Conservation (phyloP, 306 rosid genomes). For the Gynostemma pentaphyllum region DNA sequence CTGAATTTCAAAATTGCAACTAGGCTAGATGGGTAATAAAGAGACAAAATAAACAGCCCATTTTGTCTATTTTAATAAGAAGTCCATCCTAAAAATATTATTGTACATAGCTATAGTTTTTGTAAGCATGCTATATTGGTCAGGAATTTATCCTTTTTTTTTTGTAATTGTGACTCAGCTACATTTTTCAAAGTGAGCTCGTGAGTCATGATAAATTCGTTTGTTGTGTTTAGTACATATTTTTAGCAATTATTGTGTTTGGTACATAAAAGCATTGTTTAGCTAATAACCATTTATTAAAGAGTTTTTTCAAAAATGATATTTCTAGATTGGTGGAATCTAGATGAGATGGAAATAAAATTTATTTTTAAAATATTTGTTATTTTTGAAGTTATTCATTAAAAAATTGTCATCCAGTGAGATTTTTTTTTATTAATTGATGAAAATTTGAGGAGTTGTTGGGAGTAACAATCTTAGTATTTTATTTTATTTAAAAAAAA, state of each 20-base stretch:
- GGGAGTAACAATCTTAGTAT: too few species aligned
- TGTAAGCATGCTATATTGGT: too few species aligned
- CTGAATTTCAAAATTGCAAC: not conserved
- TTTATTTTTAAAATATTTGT: too few species aligned
- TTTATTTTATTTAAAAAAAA: too few species aligned
- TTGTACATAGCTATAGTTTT: not conserved
- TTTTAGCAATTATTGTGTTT: not conserved
- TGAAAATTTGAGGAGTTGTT: too few species aligned
- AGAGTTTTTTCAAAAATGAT: too few species aligned
- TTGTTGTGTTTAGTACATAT: not conserved
- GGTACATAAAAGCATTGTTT: not conserved
- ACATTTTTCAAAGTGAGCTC: not conserved
- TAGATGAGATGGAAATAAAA: too few species aligned
- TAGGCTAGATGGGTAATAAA: not conserved
- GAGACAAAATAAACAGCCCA: not conserved
- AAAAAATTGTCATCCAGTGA: too few species aligned
- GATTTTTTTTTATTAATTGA: too few species aligned
- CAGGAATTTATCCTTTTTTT: too few species aligned
- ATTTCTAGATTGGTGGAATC: too few species aligned
- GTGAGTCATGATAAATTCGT: constrained; percentile 1
- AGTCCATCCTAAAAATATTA: not conserved
- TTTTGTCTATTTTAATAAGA: not conserved
- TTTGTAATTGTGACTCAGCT: not conserved
- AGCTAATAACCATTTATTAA: not conserved
- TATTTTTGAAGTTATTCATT: too few species aligned